Percentiles rank a stretch among this genome's conserved stretches.
Evolutionary conservation across 1,284 basidiomycete species (phyloP).

Genomic region (Microbotryum silenes-acaulis): DNA sequence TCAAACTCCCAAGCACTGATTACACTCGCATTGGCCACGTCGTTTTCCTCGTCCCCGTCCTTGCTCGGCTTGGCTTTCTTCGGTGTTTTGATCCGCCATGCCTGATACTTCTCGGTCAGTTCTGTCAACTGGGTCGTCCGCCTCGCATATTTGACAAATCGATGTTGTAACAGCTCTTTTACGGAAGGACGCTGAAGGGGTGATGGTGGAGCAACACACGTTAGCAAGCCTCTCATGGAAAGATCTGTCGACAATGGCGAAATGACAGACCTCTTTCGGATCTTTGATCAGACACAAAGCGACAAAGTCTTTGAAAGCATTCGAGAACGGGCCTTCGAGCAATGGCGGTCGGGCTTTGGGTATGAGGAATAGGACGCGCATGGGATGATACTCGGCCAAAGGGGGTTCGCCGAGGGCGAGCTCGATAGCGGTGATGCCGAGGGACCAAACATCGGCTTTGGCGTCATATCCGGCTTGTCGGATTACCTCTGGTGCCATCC

Average conservation of each 20-base stretch:
- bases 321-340: constrained; percentile 72
- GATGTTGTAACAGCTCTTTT: constrained; percentile 81
- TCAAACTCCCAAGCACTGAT: constrained; percentile 94
- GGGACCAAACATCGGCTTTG: constrained; percentile 46
- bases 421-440: constrained; percentile 45
- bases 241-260: background rate
- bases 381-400: constrained; percentile 46
- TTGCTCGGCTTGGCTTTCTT: constrained; percentile 10
- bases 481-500: constrained; percentile 98
- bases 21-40: constrained; percentile 49
- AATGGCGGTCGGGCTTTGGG: constrained; percentile 70
- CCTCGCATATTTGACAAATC: constrained; percentile 76
- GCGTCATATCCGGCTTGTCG: constrained; percentile 69
- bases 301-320: constrained; percentile 89
- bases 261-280: constrained; percentile 54
- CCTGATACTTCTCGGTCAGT: constrained; percentile 56
- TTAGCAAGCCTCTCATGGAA: background rate
- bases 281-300: constrained; percentile 87
- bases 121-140: constrained; percentile 72
- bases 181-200: constrained; percentile 69
- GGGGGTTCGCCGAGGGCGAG: constrained; percentile 46
- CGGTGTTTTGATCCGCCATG: constrained; percentile 24
- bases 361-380: constrained; percentile 46
- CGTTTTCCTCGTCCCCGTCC: constrained; percentile 1
- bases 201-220: constrained; percentile 9